Evolutionary conservation across 2,329 filamentous ascomycete genomes (phyloP), one percentile per base, ranked within the genome.

Genomic region (Aspergillus sp.): DNA sequence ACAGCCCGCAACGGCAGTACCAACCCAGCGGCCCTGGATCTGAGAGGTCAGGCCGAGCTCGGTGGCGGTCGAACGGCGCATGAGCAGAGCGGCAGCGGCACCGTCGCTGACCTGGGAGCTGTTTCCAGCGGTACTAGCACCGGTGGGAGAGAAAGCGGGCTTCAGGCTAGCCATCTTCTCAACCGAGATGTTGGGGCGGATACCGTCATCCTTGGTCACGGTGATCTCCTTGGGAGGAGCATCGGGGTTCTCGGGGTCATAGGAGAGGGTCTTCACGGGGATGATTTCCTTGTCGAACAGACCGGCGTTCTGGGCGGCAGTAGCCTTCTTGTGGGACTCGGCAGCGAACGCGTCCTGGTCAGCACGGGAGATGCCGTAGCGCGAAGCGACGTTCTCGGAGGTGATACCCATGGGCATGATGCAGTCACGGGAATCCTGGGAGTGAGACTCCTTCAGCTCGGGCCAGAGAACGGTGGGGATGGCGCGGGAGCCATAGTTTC

Each of bases 331-430:
- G 74, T 97, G 93, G 19, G 87, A 91, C 66, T 86, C 80, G 3
- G 87, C 89, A 0, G 93, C 92, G 67, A 97, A 92, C 1, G 83
- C 88, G 72, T 97, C 93, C 79, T 97, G 92, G 63, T 96, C 92
- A 2, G 81, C 83, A 23, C 93, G 80, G 4, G 79, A 84, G 23
- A 97, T 86, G 9, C 85, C 85, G 72, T 96, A 96, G 50, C 92
- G 80, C 68, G 82, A 79, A 0, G 93, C 91, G 0, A 97, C 92
- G 69, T 96, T 97, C 81, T 97, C 93, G 5, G 87, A 89, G 12
- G 93, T 97, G 60, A 94, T 78, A 0, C 93, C 93, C 93, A 97
- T 97, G 67, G 89, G 87, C 93, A 97, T 96, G 73, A 97, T 87
- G 74, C 93, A 97, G 74, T 97, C 93, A 45, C 85, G 80, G 3